Evolutionary conservation across 192 early-diverging fungal genomes (phyloP), one percentile per base, ranked within the genome.

Genomic region (Coemansia sp.): DNA sequence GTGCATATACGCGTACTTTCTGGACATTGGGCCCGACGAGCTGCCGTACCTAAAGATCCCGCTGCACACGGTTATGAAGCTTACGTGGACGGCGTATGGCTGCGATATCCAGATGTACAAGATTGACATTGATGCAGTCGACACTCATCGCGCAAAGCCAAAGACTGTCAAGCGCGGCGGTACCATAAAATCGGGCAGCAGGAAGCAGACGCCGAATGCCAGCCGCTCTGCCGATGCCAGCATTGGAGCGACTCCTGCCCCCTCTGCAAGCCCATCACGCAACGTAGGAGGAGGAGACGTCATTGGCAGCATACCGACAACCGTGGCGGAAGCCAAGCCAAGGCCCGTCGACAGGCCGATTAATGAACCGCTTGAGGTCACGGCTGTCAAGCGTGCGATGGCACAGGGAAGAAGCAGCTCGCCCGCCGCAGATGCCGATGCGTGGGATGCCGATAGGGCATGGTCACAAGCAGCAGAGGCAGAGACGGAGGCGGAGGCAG

Each of bases 11-110:
- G 95, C 93, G 45, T 99, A 98, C 82, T 99, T 98, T 81, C 85
- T 96, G 79, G 94, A 96, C 62, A 90, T 93, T 69, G 86, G 87
- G 20, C 96, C 94, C 63, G 94, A 98, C 37, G 94, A 99, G 67
- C 79, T 99, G 44, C 98, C 98, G 0, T 99, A 99, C 64, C 89
- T 98, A 74, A 99, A 99, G 73, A 97, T 99, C 55, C 98, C 98
- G 6, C 84, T 99, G 54, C 98, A 99, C 74, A 95, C 95, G 0
- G 88, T 99, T 46, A 94, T 99, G 70, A 94, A 97, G 74, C 83
- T 99, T 25, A 98, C 97, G 7, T 96, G 96, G 45, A 94, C 93
- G 37, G 98, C 98, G 11, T 99, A 99, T 69, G 88, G 90, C 20
- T 99, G 98, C 75, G 86, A 94, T 56, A 94, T 98, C 65, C 94